Evolutionary conservation across 2,329 filamentous ascomycete genomes (phyloP).

Genomic region (Teratosphaeriaceae sp.): DNA sequence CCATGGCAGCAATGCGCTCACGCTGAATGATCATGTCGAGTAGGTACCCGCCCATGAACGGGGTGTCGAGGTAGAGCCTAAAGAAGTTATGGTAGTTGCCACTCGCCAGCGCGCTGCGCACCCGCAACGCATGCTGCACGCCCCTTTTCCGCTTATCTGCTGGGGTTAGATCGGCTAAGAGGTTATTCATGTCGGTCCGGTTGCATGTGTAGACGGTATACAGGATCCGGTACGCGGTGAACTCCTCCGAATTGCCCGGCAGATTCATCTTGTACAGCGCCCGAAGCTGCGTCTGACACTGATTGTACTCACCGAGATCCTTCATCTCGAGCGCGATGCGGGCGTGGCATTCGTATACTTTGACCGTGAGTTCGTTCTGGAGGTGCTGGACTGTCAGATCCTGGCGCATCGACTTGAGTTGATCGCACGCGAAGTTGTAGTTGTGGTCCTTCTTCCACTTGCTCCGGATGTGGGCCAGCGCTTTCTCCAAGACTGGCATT

Average conservation of each 20-base stretch:
- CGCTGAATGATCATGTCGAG: slow-evolving; percentile 99
- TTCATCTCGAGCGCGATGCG: slow-evolving; percentile 96
- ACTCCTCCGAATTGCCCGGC: slow-evolving; percentile 86
- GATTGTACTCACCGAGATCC: slow-evolving; percentile 99
- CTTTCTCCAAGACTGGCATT: slow-evolving; percentile 69
- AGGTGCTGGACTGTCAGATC: slow-evolving; percentile 97
- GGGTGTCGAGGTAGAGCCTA: slow-evolving; percentile 86
- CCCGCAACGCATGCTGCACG: slow-evolving; percentile 85
- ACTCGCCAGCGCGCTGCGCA: slow-evolving; percentile 83
- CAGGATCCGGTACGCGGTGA: slow-evolving; percentile 98
- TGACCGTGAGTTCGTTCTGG: slow-evolving; percentile 92
- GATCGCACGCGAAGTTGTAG: slow-evolving; percentile 96
- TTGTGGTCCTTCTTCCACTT: slow-evolving; percentile 94
- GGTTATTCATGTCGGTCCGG: slow-evolving; percentile 95
- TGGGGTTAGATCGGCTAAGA: slow-evolving; percentile 96
- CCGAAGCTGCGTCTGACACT: slow-evolving; percentile 97
- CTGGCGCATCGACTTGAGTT: slow-evolving; percentile 97
- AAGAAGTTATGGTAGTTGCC: slow-evolving; percentile 99
- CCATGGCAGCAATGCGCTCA: slow-evolving; percentile 83
- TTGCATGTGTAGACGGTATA: slow-evolving; percentile 99
- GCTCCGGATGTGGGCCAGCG: slow-evolving; percentile 80
- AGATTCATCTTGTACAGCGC: slow-evolving; percentile 81
- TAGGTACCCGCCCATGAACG: slow-evolving; percentile 81
- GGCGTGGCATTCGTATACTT: slow-evolving; percentile 94
- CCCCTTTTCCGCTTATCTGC: slow-evolving; percentile 83